Evolutionary conservation across 345 rosid genomes (phyloP).

Genomic region (Boechera stricta): DNA sequence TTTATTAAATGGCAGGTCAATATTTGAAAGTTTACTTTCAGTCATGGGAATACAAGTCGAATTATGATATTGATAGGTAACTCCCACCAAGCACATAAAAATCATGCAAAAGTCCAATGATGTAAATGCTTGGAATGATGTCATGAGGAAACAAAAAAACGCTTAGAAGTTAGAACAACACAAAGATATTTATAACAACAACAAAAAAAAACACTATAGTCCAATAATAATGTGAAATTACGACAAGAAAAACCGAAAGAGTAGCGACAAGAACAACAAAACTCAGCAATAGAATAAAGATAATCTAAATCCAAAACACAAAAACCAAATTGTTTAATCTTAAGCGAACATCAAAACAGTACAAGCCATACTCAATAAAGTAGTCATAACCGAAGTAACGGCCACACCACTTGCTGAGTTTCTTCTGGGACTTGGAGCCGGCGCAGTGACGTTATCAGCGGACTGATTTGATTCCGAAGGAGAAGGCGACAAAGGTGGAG

Average conservation of each 20-base stretch:
- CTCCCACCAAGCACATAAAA: too few relatives aligned
- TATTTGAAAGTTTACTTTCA: too few relatives aligned
- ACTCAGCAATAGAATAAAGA: conserved; percentile 4
- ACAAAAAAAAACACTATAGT: not conserved
- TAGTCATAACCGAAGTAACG: conserved; percentile 28
- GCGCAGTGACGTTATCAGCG: conserved; percentile 12
- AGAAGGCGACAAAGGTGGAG: conserved; percentile 25
- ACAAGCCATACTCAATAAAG: not conserved
- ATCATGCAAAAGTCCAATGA: too few relatives aligned
- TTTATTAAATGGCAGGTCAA: too few relatives aligned
- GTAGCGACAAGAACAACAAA: not conserved
- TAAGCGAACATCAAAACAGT: conserved; percentile 29
- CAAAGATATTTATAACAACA: not conserved
- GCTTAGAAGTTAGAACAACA: not conserved
- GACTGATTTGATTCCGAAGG: conserved; percentile 25
- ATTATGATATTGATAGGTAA: too few relatives aligned
- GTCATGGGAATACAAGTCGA: too few relatives aligned
- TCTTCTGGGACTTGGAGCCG: conserved; percentile 25
- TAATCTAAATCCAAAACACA: not conserved
- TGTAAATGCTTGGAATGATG: too few relatives aligned
- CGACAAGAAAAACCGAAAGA: not conserved
- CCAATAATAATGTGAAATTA: not conserved
- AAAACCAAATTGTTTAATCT: not conserved
- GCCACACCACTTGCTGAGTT: conserved; percentile 28
- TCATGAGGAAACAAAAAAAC: too few relatives aligned